Conservation (phyloP, 345 rosid genomes). For the Aquilaria sinensis region DNA sequence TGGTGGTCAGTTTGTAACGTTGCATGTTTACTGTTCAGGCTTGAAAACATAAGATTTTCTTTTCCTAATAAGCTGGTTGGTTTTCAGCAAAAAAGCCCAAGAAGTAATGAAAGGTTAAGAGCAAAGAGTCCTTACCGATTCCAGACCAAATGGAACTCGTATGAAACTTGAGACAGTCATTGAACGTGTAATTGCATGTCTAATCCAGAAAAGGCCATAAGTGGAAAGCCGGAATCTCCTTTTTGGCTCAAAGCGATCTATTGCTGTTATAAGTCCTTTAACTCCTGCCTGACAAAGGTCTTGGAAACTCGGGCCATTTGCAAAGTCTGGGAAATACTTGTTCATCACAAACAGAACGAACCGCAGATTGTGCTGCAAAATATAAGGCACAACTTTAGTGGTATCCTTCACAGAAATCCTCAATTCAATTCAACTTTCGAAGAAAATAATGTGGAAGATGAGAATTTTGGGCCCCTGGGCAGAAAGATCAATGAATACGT, state of each 20-base stretch:
- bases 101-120: constrained; percentile 6
- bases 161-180: constrained; percentile 85
- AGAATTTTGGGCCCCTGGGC: background rate
- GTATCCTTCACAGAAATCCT: background rate
- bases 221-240: constrained; percentile 81
- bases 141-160: constrained; percentile 86
- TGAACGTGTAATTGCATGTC: constrained; percentile 84
- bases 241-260: constrained; percentile 89
- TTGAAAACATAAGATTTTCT: too few species aligned
- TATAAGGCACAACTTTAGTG: background rate
- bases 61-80: background rate
- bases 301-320: constrained; percentile 72
- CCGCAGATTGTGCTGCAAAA: constrained; percentile 93
- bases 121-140: constrained; percentile 49
- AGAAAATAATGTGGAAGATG: background rate
- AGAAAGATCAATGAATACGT: background rate
- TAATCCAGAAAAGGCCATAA: constrained; percentile 85
- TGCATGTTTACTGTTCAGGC: too few species aligned
- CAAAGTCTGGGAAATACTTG: constrained; percentile 79
- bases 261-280: constrained; percentile 78
- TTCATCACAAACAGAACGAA: constrained; percentile 83
- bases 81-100: background rate
- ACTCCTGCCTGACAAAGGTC: constrained; percentile 98
- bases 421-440: background rate
- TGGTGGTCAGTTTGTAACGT: too few species aligned